Evolutionary conservation across 345 rosid species (phyloP).

Genomic region (Aegle marmelos): DNA sequence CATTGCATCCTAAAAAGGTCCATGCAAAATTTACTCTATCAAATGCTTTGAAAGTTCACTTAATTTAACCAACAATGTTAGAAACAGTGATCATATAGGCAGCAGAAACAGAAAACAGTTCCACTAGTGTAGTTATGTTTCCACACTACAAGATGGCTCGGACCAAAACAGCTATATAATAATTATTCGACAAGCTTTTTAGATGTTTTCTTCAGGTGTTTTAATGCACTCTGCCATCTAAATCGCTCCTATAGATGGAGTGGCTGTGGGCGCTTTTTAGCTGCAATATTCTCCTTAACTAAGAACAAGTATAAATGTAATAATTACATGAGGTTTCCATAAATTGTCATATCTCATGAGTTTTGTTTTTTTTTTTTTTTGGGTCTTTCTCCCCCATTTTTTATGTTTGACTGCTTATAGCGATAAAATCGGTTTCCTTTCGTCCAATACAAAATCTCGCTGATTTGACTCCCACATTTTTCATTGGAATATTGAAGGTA

Average conservation of each 20-base stretch:
- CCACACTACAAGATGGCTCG: background rate
- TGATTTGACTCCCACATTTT: background rate
- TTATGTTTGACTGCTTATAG: constrained; percentile 9
- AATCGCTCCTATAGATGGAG: constrained; percentile 25
- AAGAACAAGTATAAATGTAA: no score
- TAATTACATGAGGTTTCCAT: no score
- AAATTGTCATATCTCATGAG: no score
- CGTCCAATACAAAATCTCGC: constrained; percentile 11
- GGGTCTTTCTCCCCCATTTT: background rate
- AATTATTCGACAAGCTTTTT: background rate
- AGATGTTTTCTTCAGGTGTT: background rate
- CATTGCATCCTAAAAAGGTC: background rate
- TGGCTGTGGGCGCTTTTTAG: constrained; percentile 18
- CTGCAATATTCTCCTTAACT: background rate
- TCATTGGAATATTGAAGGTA: constrained; percentile 25
- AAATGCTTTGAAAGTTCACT: background rate
- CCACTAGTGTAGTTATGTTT: background rate
- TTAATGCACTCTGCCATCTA: constrained; percentile 14
- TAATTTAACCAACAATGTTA: background rate
- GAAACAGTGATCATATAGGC: background rate
- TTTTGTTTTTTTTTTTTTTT: background rate
- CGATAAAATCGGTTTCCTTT: constrained; percentile 29
- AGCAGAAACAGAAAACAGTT: background rate
- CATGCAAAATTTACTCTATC: background rate
- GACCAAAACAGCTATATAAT: background rate